Percentiles rank a stretch among this genome's conserved stretches.
Evolutionary conservation across 495 filamentous ascomycete species (phyloP).

Genomic region (Penicillium cosmopolitanum): DNA sequence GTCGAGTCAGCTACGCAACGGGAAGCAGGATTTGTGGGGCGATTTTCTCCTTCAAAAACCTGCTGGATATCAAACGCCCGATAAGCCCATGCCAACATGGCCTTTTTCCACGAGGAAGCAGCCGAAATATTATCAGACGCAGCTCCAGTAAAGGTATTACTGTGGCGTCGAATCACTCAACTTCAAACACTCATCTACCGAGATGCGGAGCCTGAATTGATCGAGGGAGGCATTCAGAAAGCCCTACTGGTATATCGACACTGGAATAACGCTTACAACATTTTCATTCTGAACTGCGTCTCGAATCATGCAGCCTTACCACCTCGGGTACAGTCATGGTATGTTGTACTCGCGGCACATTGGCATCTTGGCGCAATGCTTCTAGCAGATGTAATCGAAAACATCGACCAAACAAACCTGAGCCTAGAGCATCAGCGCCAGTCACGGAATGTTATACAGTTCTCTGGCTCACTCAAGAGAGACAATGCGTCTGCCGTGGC

Average conservation of each 20-base stretch:
- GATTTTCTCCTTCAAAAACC: constrained; percentile 33
- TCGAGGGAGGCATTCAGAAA: constrained; percentile 43
- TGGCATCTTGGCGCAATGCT: constrained; percentile 53
- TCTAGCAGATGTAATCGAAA: constrained; percentile 47
- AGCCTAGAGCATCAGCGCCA: constrained; percentile 29
- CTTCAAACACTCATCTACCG: constrained; percentile 46
- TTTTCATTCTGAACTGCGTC: constrained; percentile 48
- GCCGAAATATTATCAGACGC: constrained; percentile 43
- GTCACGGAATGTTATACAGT: constrained; percentile 26
- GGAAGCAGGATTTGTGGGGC: constrained; percentile 33
- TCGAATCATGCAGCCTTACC: constrained; percentile 44
- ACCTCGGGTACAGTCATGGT: constrained; percentile 52
- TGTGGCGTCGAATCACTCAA: constrained; percentile 49
- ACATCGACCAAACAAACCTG: constrained; percentile 35
- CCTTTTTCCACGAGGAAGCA: constrained; percentile 48
- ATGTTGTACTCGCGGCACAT: constrained; percentile 47
- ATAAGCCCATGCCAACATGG: constrained; percentile 32
- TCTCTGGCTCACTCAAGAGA: constrained; percentile 35
- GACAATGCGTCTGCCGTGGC: constrained; percentile 39
- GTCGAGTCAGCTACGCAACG: not conserved
- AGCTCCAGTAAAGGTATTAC: constrained; percentile 51
- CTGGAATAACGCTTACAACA: constrained; percentile 46
- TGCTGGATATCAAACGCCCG: constrained; percentile 7
- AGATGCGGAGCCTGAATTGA: constrained; percentile 16
- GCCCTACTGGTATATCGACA: constrained; percentile 43